Evolutionary conservation across 495 filamentous ascomycete genomes (phyloP), one percentile per base, ranked within the genome.

Genomic region (Penicillium manginii): DNA sequence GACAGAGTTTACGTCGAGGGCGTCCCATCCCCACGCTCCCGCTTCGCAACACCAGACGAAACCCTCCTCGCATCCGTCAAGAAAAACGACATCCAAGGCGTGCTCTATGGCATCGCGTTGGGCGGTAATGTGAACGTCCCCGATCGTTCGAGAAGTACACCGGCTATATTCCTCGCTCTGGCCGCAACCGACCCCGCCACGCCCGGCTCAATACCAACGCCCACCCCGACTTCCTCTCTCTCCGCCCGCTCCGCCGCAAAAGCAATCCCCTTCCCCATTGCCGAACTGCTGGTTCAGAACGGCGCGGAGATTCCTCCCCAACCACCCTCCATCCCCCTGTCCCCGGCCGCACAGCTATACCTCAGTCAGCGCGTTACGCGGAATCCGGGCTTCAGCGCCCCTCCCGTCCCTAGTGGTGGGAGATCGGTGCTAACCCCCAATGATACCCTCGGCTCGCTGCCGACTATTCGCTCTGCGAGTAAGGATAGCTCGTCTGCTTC

Each of bases 31-130:
- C 86, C 89, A 0, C 71, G 88, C 10, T 94, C 91, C 12, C 85
- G 89, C 17, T 94, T 89, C 66, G 79, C 84, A 4, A 91, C 89
- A 0, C 79, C 96, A 0, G 91, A 98, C 54, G 94, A 99, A 65
- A 91, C 88, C 0, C 86, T 99, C 7, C 78, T 99, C n/a, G 91
- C 92, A 1, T 91, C 90, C 8, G 91, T 96, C 74, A 98, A 97
- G 78, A 88, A 86, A 61, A 97, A 96, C 71, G 92, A 99, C 61
- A 89, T 98, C 35, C 88, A 92, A 55, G 88, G 91, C 54, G 91
- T 96, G 11, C 85, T 98, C 19, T 93, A 97, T 63, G 96, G 92
- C 18, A 82, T 99, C 23, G 91, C 94, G 3, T 80, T 97, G 15
- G 83, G 85, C 32, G 94, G 91, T 35, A 96, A 92, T 62, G 91